Evolutionary conservation across 1,139 yeast species (phyloP), one percentile per base, ranked within the genome.

Genomic region (Zygotorulaspora mrakii): DNA sequence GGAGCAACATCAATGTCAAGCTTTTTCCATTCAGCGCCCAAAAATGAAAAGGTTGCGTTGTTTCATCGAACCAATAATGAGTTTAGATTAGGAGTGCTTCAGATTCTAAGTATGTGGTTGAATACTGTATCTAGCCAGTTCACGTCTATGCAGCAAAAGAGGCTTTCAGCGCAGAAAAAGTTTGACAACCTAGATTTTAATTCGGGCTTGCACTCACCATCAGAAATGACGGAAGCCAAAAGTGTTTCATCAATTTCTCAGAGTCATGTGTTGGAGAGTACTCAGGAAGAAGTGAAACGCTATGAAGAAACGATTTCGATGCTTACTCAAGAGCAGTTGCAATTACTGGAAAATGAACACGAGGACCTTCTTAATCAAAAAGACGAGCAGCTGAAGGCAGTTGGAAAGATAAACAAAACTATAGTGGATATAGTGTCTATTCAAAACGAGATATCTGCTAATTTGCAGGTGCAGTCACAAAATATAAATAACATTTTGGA

Each of bases 371-470:
- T 88, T 12, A 67, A 71, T 39, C 60, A 75, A 40, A 82, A 83
- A 52, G 66, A 75, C 12, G 78, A 78, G 36, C 94, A 88, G 50
- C 65, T 89, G 31, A 75, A 77, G 40, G 77, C 79, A 49, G 84
- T 79, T 8, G 79, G 77, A 48, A 69, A 73, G 46, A 76, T 91
- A n/a, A 94, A 88, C 57, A 73, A 71, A 45, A 78, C 95, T 2
- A 79, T 89, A 67, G 65, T 80, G 39, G 96, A 88, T 57, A 83
- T 91, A 36, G 76, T 91, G 1, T 77, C 80, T 40, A 64, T 91
- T 48, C 95, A 88, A 55, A 72, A 82, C 22, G 94, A 87, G 54
- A 69, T 91, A 45, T 74, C 88, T 3, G 69, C 81, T 37, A 95
- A 89, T 56, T 67, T 91, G 38, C 79, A 79, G 24, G 65, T 77